Evolutionary conservation across 768 basidiomycete genomes (phyloP), one percentile per base, ranked within the genome.

Genomic region (Russula olivacea): DNA sequence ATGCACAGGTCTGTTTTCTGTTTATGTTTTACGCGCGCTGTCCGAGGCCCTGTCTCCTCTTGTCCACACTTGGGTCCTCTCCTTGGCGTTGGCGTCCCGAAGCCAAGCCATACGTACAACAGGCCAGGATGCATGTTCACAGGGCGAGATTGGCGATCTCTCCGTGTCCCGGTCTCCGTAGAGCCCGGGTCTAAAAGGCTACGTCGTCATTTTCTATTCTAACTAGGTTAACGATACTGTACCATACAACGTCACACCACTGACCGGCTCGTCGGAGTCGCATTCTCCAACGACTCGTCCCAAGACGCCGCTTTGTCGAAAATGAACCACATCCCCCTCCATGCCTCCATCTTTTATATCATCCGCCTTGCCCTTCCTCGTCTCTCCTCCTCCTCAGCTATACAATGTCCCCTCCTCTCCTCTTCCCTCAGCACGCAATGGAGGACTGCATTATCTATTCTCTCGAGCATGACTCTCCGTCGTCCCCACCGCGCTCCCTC

Each of bases 371-470:
- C 10, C 50, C 43, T 41, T 34, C 54, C 49, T 30, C 48, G 21
- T 55, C 63, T 50, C 43, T 53, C 30, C 36, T 53, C 34, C 25
- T 54, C 34, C 14, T 61, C 51, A 41, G 15, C 38, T 40, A 40
- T 0, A 40, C 15, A 9, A 55, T 61, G 59, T 6, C 25, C 65
- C 45, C 51, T 34, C 14, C 60, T 25, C 68, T 61, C 59, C 63
- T 63, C 63, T 49, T 58, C 66, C 61, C 61, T 65, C 82, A 81
- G 63, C 89, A 93, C 74, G 77, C 91, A 28, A 78, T 94, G 49
- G 87, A 93, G 69, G 84, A 85, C 49, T 85, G 93, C 66, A 87
- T 88, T 3, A 84, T 81, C 70, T 83, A 83, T 68, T 73, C 83
- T 38, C 83, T 80, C 23, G 71, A 79, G 10, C 64, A 63, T 63